Base-by-base conservation (phyloP, 1,139 yeast species). In the Pichia sp. region DNA sequence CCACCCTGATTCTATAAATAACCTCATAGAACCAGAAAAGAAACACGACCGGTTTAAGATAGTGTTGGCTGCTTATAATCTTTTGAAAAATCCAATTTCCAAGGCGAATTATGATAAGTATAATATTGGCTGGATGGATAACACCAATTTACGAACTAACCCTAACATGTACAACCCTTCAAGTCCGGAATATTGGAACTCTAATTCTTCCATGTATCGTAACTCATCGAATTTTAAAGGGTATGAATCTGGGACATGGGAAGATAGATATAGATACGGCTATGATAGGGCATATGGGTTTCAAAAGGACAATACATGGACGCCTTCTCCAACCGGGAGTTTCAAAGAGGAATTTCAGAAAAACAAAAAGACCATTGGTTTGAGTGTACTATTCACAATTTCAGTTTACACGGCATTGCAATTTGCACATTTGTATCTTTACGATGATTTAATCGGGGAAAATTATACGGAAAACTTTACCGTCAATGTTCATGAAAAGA, bases 61-160 rank as follows among this genome's bases (percentile, higher is more conserved):
- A 51, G 65, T 88, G 5, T 80, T 82, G 36, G 75, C 77, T 29
- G 95, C 96, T 0, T 90, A 92, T 60, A 77, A 77, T 11, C 67
- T 86, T 11, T 64, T 90, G 41, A 75, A 73, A 49, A 81, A 82
- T 57, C 79, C 86, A 0, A 57, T 66, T 11, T 64, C 66, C 50
- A 66, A 70, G 44, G 55, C 66, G 16, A 56, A 68, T 39, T 75
- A 72, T 58, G 77, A 77, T 56, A 52, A 59, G 42, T 62, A 69
- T 59, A 62, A 66, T 51, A 52, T 62, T 11, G 75, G 78, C 46
- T 60, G 73, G 75, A 57, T 59, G 34, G 63, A 59, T 46, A 51
- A 51, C 39, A 47, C 57, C 3, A 40, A 44, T 38, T 39, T 47
- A 26, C 28, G 47, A n/a, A 54, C 60, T 6, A 50, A 52, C 31